Evolutionary conservation across 192 early-diverging fungal species (phyloP).

Genomic region (Glomus cerebriforme): DNA sequence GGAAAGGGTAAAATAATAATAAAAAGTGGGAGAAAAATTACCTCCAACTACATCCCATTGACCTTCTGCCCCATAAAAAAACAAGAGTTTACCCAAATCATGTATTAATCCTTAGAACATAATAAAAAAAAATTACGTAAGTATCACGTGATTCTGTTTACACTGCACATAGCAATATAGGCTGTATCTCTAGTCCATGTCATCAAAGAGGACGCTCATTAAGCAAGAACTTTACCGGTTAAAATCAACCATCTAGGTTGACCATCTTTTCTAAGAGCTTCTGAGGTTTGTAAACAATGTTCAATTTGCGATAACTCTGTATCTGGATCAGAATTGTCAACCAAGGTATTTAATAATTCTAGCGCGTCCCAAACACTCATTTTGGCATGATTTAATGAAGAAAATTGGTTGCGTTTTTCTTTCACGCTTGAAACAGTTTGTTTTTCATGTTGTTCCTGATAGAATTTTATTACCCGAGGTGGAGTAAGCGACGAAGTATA

Average conservation of each 20-base stretch:
- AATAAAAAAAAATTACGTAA: not conserved
- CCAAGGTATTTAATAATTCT: conserved; percentile 44
- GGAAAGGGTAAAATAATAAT: no score
- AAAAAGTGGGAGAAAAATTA: not conserved
- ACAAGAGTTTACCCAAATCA: conserved; percentile 54
- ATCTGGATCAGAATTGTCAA: conserved; percentile 58
- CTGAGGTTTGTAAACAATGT: conserved; percentile 55
- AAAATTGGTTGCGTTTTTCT: conserved; percentile 33
- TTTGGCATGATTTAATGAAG: conserved; percentile 14
- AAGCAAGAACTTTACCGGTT: conserved; percentile 25
- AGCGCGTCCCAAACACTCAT: conserved; percentile 55
- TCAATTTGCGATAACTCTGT: conserved; percentile 51
- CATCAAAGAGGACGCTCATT: no score
- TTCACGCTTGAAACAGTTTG: conserved; percentile 42
- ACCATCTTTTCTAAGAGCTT: conserved; percentile 45
- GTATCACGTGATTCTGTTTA: not conserved
- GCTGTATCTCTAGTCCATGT: no score
- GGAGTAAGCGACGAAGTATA: not conserved
- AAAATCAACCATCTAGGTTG: conserved; percentile 55
- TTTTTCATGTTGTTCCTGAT: conserved; percentile 45
- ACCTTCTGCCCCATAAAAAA: conserved; percentile 41
- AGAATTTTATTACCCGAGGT: conserved; percentile 33
- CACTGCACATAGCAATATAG: no score
- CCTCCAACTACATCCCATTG: conserved; percentile 50
- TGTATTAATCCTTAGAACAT: conserved; percentile 43